Conservation (phyloP, 768 basidiomycete species). For the Boletus coccyginus region DNA sequence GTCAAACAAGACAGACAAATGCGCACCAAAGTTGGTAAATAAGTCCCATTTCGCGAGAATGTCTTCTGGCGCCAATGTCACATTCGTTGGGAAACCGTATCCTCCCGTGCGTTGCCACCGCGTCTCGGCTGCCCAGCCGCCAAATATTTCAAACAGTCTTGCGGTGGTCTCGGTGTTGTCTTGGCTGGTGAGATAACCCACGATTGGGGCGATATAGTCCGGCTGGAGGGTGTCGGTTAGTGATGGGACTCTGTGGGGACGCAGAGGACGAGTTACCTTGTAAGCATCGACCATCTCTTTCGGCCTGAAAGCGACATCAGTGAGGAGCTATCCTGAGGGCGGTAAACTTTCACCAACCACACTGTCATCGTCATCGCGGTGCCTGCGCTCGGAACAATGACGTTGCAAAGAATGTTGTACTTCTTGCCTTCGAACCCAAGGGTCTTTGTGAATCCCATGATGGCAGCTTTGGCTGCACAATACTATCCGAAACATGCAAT, state of each 20-base stretch:
- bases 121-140: constrained; percentile 90
- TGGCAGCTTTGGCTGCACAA: constrained; percentile 88
- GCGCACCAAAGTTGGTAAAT: constrained; percentile 82
- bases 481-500: constrained; percentile 46
- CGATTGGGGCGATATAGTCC: constrained; percentile 88
- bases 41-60: constrained; percentile 74
- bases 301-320: constrained; percentile 43
- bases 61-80: constrained; percentile 74
- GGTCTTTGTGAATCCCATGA: constrained; percentile 86
- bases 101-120: constrained; percentile 93
- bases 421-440: constrained; percentile 90
- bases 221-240: constrained; percentile 45
- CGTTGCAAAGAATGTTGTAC: constrained; percentile 88
- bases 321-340: too few species aligned
- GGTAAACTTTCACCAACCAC: constrained; percentile 43
- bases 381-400: constrained; percentile 83
- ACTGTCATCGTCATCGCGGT: constrained; percentile 90
- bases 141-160: constrained; percentile 79
- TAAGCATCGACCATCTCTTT: constrained; percentile 87
- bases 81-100: constrained; percentile 80
- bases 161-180: constrained; percentile 75
- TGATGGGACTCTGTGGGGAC: not conserved
- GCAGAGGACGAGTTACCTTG: constrained; percentile 48
- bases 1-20: not conserved
- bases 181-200: constrained; percentile 84